Base-by-base conservation (phyloP, 345 rosid species). In the Aethionema arabicum region DNA sequence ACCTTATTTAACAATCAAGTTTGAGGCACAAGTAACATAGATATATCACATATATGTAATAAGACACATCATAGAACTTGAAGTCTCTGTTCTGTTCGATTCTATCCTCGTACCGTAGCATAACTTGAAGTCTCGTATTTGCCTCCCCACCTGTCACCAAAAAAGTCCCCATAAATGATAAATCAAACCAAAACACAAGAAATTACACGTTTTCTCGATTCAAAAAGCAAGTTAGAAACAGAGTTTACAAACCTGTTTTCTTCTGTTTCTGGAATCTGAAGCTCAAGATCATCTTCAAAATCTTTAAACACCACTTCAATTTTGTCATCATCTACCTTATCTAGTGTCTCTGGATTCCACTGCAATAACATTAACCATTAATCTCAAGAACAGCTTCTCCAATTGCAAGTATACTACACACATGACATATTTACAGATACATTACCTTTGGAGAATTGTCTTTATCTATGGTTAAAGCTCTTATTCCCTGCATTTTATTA, bases 391-490 rank as follows among this genome's bases (percentile, higher is more conserved):
- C 5, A 32, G 31, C 21, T 47, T 27, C 15, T 4, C 6, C 21
- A 47, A 47, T 43, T 29, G 16, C 35, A 53, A 52, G 27, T 42
- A 39, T 61, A 50, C 29, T 37, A 45, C 12, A 36, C 11, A 8
- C 4, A 4, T 59, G 21, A 67, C 47, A 27, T 31, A 27, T 32
- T 1, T 9, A 40, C 3, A 45, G 54, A 36, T 62, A 45, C 35
- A 52, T 38, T 76, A 93, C 99, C 89, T 90, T 93, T 21, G 95
- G 99, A 64, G 91, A 67, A 72, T 84, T 93, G 68, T 89, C 97
- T 77, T 87, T 93, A 75, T 93, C 99, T 54, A 93, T 79, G 75
- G 90, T 81, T 49, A 83, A 70, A 67, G 99, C 91, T 63, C 99
- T 73, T 56, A 93, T 93, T 60, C 99, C 99, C 97, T 92, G 51